Base-by-base conservation (phyloP, 2,329 filamentous ascomycete genomes). In the Fusarium bulbicola region DNA sequence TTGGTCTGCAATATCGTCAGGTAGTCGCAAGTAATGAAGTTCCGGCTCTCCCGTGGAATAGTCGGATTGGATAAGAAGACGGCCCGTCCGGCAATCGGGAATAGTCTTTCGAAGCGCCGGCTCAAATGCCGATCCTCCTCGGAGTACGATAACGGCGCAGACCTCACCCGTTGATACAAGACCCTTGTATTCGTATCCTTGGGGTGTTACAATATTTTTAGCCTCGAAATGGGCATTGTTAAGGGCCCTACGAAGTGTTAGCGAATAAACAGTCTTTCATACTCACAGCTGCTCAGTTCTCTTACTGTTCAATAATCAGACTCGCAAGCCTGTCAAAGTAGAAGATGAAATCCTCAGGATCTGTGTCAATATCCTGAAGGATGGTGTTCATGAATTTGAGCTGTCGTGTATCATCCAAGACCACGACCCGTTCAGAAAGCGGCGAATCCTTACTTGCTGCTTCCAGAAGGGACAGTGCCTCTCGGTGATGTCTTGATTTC, bases 321-420 rank as follows among this genome's bases (percentile, higher is more conserved):
- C 93, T 90, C 5, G 93, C 91, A 42, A 98, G 86, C 42, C 96
- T 90, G 82, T 99, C 95, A 81, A 98, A 98, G 83, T 98, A 98
- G 83, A 98, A 98, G 70, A 97, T 94, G 80, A 98, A 98, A 76
- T 98, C 95, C 79, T 97, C 95, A 46, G 93, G 89, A 12, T 88
- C 86, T 0, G 94, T 95, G 53, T 91, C 88, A 24, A 93, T 92
- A 76, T 96, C 89, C 79, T 97, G 92, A 45, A 99, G 89, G 63
- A 98, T 93, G 0, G 95, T 98, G 80, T 94, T 95, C 89, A 99
- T 97, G 52, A 91, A 95, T 63, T 87, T 88, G 61, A 98, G 87
- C 81, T 99, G 96, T 14, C 91, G 89, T 3, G 93, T 97, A 70
- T 93, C 88, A 47, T 92, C 86, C 63, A 98, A 84, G 21, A 97